Percentiles rank a stretch among this genome's conserved stretches.
phyloP scores from a whole-genome alignment of 169 alveolate species.

The Theileria equi region DNA sequence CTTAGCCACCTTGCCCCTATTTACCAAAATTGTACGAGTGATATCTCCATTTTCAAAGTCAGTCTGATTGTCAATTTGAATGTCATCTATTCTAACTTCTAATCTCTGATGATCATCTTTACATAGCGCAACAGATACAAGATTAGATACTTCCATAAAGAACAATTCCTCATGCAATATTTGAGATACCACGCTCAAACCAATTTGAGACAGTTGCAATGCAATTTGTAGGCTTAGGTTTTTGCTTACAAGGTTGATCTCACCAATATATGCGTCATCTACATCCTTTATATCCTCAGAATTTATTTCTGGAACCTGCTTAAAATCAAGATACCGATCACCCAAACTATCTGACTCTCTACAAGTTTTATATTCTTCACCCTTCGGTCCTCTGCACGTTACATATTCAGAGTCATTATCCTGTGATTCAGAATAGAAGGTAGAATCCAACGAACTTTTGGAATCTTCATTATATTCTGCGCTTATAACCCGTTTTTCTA shows the following conservation, averaged over 20 bases:
- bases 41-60: conserved; percentile 61
- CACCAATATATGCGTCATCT: conserved; percentile 25
- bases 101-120: conserved; percentile 79
- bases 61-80: conserved; percentile 79
- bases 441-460: background rate
- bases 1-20: conserved; percentile 55
- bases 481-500: too few relatives aligned
- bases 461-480: too few relatives aligned
- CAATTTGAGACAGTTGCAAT: conserved; percentile 73
- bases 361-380: background rate
- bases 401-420: background rate
- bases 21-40: conserved; percentile 68
- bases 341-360: background rate
- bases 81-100: conserved; percentile 74
- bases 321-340: background rate
- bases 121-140: conserved; percentile 70
- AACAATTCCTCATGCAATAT: conserved; percentile 77
- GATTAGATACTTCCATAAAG: conserved; percentile 75
- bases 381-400: background rate
- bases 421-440: background rate
- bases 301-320: background rate
- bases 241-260: conserved; percentile 3
- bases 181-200: conserved; percentile 78
- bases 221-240: conserved; percentile 36
- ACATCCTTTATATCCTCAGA: conserved; percentile 10